Evolutionary conservation across 352 stramenopile species (phyloP), one percentile per base, ranked within the genome.

Genomic region (Phytophthora pluvialis): DNA sequence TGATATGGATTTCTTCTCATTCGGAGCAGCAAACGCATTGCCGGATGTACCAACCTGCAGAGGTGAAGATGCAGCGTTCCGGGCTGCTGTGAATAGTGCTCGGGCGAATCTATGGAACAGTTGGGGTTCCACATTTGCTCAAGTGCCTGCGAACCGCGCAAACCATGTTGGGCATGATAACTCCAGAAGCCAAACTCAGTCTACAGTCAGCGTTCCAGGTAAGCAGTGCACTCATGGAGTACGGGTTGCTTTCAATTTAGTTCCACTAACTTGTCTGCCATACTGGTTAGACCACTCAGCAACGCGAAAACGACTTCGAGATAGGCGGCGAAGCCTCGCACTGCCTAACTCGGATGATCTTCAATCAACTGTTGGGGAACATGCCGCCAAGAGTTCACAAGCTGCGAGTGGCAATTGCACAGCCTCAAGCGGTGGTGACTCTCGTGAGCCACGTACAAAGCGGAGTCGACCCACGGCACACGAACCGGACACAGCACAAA

Each of bases 1-100:
- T 47, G 76, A 75, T 28, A 54, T 72, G 4, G 25, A 58, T 18
- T 80, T 83, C 33, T 81, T 81, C 54, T 60, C 54, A 3, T 21
- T 56, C 2, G 45, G 16, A 29, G 18, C 59, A 58, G 15, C 28
- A 21, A 4, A 38, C 15, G 13, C 31, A 68, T 8, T 28, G 25
- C 31, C 26, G 10, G 44, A 47, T 50, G 1, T 40, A 59, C 28
- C 32, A 63, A 33, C 15, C 16, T 60, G 15, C 18, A 48, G 16
- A 40, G 46, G 28, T 50, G 53, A 60, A 28, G 59, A 70, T 26
- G 36, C 31, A 8, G n/a, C 18, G 56, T 70, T 72, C 54, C 54
- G 58, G 15, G 49, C 63, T 51, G 54, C 53, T 33, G 64, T 77
- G 42, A 38, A 73, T 18, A 66, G 26, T 33, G 49, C 49, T 59